phyloP scores from a whole-genome alignment of 768 basidiomycete genomes.

The Gymnopilus dilepis region DNA sequence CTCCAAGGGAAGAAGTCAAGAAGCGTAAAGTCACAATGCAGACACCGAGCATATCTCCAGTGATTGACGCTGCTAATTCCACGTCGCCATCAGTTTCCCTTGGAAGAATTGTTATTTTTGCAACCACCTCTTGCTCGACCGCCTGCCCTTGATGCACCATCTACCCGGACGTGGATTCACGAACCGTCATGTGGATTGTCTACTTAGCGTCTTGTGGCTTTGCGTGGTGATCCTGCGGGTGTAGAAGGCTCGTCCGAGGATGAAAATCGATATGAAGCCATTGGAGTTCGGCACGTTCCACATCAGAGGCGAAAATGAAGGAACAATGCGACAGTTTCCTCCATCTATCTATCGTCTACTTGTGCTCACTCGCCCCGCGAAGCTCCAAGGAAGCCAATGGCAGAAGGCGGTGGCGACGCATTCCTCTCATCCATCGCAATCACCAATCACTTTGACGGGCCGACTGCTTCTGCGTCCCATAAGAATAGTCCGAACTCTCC shows the following conservation, averaged over 20 bases:
- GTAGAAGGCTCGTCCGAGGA: slow-evolving; percentile 14
- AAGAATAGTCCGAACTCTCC: slow-evolving; percentile 16
- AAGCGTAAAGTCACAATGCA: slow-evolving; percentile 16
- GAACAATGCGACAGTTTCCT: slow-evolving; percentile 1
- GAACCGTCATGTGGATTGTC: slow-evolving; percentile 13
- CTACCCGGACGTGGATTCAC: slow-evolving; percentile 1
- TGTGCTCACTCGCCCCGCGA: slow-evolving; percentile 11
- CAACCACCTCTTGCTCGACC: neutral
- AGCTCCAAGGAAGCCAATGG: slow-evolving; percentile 2
- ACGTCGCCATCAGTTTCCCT: slow-evolving; percentile 3
- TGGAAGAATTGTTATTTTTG: slow-evolving; percentile 9
- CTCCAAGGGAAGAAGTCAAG: slow-evolving; percentile 12
- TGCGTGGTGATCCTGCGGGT: slow-evolving; percentile 20
- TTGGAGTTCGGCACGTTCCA: slow-evolving; percentile 1
- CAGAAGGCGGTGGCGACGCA: slow-evolving; percentile 15
- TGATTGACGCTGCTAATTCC: slow-evolving; percentile 24
- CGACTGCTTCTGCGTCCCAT: neutral
- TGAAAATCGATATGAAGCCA: slow-evolving; percentile 18
- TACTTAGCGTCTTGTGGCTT: slow-evolving; percentile 9
- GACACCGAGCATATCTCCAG: slow-evolving; percentile 20
- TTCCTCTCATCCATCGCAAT: slow-evolving; percentile 10
- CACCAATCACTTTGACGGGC: neutral
- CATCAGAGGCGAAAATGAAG: slow-evolving; percentile 16
- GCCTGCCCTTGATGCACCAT: slow-evolving; percentile 4
- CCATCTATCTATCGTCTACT: slow-evolving; percentile 4